Conservation (phyloP, 108 stramenopile species). For the Bacterosira constricta region DNA sequence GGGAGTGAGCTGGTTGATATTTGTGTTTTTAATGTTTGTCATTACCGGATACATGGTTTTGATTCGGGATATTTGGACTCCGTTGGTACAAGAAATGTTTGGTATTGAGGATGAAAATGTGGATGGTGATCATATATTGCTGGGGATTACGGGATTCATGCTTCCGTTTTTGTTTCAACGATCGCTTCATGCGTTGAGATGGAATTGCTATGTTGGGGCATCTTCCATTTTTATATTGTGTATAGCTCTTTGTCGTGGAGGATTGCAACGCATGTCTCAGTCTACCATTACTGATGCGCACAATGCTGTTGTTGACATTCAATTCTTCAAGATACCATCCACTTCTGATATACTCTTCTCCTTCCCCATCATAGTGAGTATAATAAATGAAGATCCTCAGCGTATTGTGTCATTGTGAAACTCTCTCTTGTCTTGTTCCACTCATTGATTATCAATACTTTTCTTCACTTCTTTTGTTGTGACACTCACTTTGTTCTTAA, state of each 20-base stretch:
- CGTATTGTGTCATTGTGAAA: too few species aligned
- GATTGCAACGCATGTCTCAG: slow-evolving; percentile 13
- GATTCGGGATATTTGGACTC: slow-evolving; percentile 76
- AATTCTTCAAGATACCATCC: slow-evolving; percentile 40
- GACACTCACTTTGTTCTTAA: too few species aligned
- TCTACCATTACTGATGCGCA: too few species aligned
- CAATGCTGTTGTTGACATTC: slow-evolving; percentile 23
- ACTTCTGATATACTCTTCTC: slow-evolving; percentile 54
- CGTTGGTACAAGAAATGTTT: slow-evolving; percentile 34
- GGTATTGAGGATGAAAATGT: not conserved
- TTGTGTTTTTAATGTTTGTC: slow-evolving; percentile 72
- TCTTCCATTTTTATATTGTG: slow-evolving; percentile 61
- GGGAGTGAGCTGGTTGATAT: slow-evolving; percentile 55
- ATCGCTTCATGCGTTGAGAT: slow-evolving; percentile 74
- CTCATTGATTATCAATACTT: too few species aligned
- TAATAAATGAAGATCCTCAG: too few species aligned
- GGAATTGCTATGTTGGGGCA: slow-evolving; percentile 85
- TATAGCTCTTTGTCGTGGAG: slow-evolving; percentile 46
- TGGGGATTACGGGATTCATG: slow-evolving; percentile 46
- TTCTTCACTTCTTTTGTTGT: too few species aligned
- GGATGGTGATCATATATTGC: slow-evolving; percentile 41
- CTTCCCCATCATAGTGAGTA: slow-evolving; percentile 85
- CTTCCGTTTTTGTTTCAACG: slow-evolving; percentile 69
- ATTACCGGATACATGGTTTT: slow-evolving; percentile 85
- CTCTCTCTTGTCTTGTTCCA: too few species aligned